Evolutionary conservation across 2,329 filamentous ascomycete genomes (phyloP).

Genomic region (Grosmannia huntii): DNA sequence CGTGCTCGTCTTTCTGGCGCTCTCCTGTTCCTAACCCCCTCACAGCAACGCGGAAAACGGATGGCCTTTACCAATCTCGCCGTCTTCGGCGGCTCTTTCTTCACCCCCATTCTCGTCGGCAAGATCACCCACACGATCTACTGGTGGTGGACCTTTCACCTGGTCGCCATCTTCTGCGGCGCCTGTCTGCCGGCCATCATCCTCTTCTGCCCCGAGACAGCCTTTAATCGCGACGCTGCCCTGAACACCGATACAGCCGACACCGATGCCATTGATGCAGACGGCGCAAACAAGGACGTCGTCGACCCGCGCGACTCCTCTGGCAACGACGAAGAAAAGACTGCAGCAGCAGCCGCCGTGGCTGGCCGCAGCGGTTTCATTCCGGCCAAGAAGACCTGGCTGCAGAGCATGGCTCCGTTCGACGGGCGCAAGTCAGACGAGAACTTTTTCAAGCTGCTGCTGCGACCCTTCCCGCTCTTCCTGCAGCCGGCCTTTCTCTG

Average conservation of each 20-base stretch:
- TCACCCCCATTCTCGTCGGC: constrained; percentile 80
- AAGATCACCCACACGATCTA: constrained; percentile 65
- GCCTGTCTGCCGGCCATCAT: constrained; percentile 57
- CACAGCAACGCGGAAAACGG: constrained; percentile 58
- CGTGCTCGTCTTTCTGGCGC: not conserved
- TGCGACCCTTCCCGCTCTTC: constrained; percentile 74
- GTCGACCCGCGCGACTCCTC: constrained; percentile 4
- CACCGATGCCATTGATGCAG: constrained; percentile 15
- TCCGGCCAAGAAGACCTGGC: constrained; percentile 43
- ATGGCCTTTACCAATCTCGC: constrained; percentile 66
- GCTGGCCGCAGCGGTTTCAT: constrained; percentile 3
- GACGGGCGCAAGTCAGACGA: constrained; percentile 75
- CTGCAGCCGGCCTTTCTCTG: constrained; percentile 77
- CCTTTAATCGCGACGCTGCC: constrained; percentile 52
- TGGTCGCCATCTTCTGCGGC: constrained; percentile 73
- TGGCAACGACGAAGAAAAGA: constrained; percentile 9
- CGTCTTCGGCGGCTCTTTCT: constrained; percentile 43
- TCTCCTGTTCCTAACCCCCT: not conserved
- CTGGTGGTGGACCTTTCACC: constrained; percentile 84
- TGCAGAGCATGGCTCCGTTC: constrained; percentile 53
- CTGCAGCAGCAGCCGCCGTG: not conserved
- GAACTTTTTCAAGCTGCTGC: constrained; percentile 47
- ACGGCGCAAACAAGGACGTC: not conserved
- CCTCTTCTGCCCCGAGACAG: constrained; percentile 75
- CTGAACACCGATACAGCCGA: constrained; percentile 57